Evolutionary conservation across 164 flowering plant species (phyloP), one percentile per base, ranked within the genome.

Genomic region (Tetrastigma voinierianum): DNA sequence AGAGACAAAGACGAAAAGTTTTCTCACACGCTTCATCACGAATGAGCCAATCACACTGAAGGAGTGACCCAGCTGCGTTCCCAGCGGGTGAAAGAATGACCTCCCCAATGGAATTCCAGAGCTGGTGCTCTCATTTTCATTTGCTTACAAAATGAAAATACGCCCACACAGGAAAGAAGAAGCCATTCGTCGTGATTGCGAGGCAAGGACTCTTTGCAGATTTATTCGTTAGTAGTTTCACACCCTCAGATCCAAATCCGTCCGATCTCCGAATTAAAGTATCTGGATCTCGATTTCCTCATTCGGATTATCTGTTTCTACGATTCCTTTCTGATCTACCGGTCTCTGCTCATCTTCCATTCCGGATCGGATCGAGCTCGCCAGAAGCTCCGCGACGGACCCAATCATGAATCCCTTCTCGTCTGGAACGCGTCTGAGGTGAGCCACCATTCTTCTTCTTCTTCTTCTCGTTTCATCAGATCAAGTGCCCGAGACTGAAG

Each of bases 351-450:
- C 51, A 24, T 61, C 9, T 32, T 54, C 49, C 61, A 32, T 1
- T 61, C 60, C 66, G 73, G 80, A 78, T 80, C 81, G 10, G 76
- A 64, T 76, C 76, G 70, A 70, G 80, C 74, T 61, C 24, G 45
- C 57, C 20, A 20, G 45, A 47, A 69, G 62, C 70, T 75, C 64
- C 57, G 45, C 63, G 47, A 67, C 79, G 77, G 84, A 83, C 61
- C 59, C 82, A 76, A 84, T 83, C 87, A 92, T 95, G 96, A 92
- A 95, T 84, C 97, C 99, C 46, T 95, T 95, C 82, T 92, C 99
- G 10, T 92, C 99, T 43, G 93, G 88, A 45, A 95, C 99, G 65
- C 99, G 99, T 51, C 80, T 95, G 69, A 84, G 99, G 99, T 92
- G 46, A 69, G 80, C 58, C 6, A 10, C 48, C 20, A 66, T 2